Conservation (phyloP, 225 moss, liverwort and hornwort species). For the Marchantia paleacea region DNA sequence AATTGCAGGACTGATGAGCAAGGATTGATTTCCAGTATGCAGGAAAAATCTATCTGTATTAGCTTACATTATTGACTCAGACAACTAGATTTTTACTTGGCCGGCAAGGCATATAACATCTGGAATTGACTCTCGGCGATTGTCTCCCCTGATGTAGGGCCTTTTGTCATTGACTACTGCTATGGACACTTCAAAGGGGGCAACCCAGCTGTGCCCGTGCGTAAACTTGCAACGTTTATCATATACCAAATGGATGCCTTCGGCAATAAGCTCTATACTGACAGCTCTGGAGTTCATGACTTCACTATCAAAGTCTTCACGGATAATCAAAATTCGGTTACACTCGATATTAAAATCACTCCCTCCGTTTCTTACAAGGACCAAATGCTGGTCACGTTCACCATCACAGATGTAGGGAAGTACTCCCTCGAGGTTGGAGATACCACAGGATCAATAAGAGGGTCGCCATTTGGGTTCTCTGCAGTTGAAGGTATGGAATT, state of each 20-base stretch:
- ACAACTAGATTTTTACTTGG: background rate
- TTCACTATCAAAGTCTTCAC: background rate
- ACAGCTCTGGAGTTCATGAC: background rate
- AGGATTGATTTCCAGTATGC: background rate
- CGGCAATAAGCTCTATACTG: background rate
- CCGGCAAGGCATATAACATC: background rate
- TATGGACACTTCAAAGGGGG: conserved; percentile 4
- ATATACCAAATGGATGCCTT: conserved; percentile 10
- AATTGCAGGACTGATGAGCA: background rate
- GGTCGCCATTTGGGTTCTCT: conserved; percentile 14
- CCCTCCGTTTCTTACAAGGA: background rate
- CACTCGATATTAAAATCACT: background rate
- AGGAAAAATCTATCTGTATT: no score
- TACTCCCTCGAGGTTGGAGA: conserved; percentile 13
- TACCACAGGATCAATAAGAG: background rate
- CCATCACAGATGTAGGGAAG: background rate
- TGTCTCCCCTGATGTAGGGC: conserved; percentile 8
- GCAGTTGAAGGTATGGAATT: conserved; percentile 1
- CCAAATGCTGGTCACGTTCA: conserved; percentile 6
- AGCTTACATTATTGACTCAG: no score
- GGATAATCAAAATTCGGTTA: background rate
- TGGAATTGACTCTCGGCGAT: background rate
- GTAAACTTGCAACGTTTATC: background rate
- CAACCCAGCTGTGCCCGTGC: background rate
- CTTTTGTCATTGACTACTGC: conserved; percentile 9